A percentile compares a stretch with the other conserved stretches of the same genome.
These are phyloP conservation scores for Yamadazyma olivae DNA, from an alignment of 805 yeast species.

Conservation along the genomic window DNA sequence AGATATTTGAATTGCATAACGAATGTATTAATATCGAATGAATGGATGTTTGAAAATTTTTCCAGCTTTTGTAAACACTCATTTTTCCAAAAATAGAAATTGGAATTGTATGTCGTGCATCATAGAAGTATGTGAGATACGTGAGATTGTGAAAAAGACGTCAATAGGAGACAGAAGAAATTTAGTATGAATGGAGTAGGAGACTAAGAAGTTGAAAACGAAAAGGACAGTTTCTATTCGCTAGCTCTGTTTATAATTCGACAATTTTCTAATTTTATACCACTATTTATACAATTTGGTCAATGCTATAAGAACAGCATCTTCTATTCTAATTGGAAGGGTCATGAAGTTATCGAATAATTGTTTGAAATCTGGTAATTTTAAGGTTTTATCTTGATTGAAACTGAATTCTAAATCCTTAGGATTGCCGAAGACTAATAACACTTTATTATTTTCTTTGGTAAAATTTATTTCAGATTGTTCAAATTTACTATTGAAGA, in stretches of 20 bases:
- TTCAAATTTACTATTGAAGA: slow-evolving; percentile 23
- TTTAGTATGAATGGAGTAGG: too few species aligned
- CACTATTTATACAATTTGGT: slow-evolving; percentile 24
- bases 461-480: not conserved
- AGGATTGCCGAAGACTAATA: slow-evolving; percentile 66
- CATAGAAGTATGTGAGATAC: too few species aligned
- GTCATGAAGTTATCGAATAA: slow-evolving; percentile 65
- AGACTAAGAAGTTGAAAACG: too few species aligned
- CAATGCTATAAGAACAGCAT: slow-evolving; percentile 60
- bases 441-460: slow-evolving; percentile 25
- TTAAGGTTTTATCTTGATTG: slow-evolving; percentile 46
- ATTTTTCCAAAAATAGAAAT: slow-evolving; percentile 1
- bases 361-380: slow-evolving; percentile 51
- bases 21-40: slow-evolving; percentile 7
- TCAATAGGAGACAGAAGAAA: too few species aligned
- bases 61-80: slow-evolving; percentile 2
- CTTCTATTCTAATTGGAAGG: slow-evolving; percentile 67
- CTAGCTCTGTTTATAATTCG: too few species aligned
- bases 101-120: too few species aligned
- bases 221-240: too few species aligned
- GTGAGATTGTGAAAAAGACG: too few species aligned
- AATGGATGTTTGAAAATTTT: not conserved
- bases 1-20: slow-evolving; percentile 41
- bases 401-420: slow-evolving; percentile 54
- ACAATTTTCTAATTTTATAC: not conserved